phyloP scores from a whole-genome alignment of 1,284 basidiomycete species.

The Rhodotorula sp. region DNA sequence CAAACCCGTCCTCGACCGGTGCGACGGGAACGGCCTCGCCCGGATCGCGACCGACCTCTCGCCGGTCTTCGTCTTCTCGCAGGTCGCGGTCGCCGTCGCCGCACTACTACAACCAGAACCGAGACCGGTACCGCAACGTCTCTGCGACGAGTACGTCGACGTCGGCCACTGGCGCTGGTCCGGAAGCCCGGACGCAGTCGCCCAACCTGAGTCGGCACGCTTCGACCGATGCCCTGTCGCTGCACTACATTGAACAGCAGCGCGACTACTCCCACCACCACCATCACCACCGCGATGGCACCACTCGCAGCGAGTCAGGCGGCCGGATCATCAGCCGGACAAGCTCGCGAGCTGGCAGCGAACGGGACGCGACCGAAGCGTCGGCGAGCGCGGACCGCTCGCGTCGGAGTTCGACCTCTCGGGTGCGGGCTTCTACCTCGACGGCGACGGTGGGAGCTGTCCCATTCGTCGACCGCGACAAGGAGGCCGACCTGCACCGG shows the following conservation, averaged over 20 bases:
- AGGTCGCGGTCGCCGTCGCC: constrained; percentile 21
- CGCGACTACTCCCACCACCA: not conserved
- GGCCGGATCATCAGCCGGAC: constrained; percentile 8
- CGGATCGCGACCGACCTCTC: constrained; percentile 20
- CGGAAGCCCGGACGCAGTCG: constrained; percentile 16
- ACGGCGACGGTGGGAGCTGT: not conserved
- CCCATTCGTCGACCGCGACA: constrained; percentile 20
- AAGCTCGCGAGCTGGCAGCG: constrained; percentile 18
- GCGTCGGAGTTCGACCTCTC: constrained; percentile 1
- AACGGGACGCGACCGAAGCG: constrained; percentile 8
- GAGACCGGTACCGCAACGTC: not conserved
- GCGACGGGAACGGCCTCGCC: not conserved
- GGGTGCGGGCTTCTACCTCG: not conserved
- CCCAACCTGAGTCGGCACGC: constrained; percentile 31
- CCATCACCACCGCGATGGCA: not conserved
- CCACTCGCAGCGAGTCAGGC: not conserved
- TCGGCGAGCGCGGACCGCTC: not conserved
- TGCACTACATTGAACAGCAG: constrained; percentile 36
- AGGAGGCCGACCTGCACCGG: constrained; percentile 31
- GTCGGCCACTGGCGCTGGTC: not conserved
- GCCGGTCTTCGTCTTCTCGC: constrained; percentile 22
- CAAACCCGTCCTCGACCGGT: not conserved
- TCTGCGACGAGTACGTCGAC: not conserved
- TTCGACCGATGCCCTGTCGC: constrained; percentile 29
- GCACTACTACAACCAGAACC: not conserved